phyloP scores from a whole-genome alignment of 2,329 filamentous ascomycete species.

The Alternaria brassicicola region DNA sequence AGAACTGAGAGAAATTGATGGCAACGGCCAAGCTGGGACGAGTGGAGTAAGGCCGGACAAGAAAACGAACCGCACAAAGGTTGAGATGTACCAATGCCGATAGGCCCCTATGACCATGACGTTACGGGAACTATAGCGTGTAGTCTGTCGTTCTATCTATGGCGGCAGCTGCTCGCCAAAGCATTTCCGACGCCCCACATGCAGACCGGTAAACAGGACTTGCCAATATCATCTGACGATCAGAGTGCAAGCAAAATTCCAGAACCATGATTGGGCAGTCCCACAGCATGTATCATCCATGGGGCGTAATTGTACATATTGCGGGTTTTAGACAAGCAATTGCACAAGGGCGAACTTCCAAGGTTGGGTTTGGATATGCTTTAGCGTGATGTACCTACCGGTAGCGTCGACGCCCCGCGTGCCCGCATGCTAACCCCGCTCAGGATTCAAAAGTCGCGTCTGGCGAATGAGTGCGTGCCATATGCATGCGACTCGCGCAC shows the following conservation, averaged over 20 bases:
- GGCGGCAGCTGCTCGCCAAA: conserved; percentile 35
- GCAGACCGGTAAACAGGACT: conserved; percentile 25
- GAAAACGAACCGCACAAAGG: conserved; percentile 4
- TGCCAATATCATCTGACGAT: not conserved
- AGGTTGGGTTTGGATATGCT: conserved; percentile 10
- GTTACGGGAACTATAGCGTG: conserved; percentile 16
- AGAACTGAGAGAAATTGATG: not conserved
- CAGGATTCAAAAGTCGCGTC: not conserved
- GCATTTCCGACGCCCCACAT: conserved; percentile 34
- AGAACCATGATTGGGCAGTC: not conserved
- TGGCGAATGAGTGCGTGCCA: conserved; percentile 7
- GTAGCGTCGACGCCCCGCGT: conserved; percentile 2
- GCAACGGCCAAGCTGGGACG: not conserved
- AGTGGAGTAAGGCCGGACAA: not conserved
- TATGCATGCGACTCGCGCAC: conserved; percentile 2
- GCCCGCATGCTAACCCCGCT: conserved; percentile 30
- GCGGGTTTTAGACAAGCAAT: not conserved
- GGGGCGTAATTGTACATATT: not conserved
- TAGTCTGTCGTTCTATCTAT: conserved; percentile 9
- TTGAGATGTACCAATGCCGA: conserved; percentile 26
- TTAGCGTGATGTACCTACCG: conserved; percentile 31
- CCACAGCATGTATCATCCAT: not conserved
- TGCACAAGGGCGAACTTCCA: not conserved
- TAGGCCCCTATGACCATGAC: conserved; percentile 25
- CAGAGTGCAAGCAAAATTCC: not conserved